phyloP scores from a whole-genome alignment of 768 basidiomycete species.

The Lentinus brumalis region DNA sequence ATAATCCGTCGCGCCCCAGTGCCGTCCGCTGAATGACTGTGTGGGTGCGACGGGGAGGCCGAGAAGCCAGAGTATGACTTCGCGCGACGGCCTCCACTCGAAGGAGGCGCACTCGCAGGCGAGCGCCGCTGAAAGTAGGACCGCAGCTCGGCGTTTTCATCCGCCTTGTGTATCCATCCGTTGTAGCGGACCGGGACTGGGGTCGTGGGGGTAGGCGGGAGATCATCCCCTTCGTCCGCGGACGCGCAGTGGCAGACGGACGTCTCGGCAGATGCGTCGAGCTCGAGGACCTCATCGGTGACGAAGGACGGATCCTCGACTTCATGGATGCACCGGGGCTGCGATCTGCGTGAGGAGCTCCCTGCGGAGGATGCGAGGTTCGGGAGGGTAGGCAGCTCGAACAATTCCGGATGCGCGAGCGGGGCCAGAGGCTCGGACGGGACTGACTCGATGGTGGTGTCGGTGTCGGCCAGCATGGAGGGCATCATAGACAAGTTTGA shows the following conservation, averaged over 20 bases:
- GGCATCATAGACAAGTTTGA: conserved; percentile 34
- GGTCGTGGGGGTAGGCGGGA: conserved; percentile 8
- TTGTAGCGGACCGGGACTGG: conserved; percentile 44
- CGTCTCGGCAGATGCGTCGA: conserved; percentile 6
- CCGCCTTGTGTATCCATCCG: conserved; percentile 58
- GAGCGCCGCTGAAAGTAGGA: conserved; percentile 37
- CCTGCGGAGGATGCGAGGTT: conserved; percentile 14
- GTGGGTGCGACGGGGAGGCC: not conserved
- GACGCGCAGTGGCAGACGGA: conserved; percentile 27
- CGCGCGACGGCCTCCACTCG: not conserved
- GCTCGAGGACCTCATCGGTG: conserved; percentile 8
- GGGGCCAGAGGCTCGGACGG: conserved; percentile 25
- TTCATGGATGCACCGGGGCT: conserved; percentile 58
- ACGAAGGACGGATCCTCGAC: conserved; percentile 40
- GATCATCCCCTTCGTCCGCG: conserved; percentile 5
- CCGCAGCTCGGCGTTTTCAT: conserved; percentile 52
- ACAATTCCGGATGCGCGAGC: conserved; percentile 11
- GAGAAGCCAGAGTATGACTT: conserved; percentile 7
- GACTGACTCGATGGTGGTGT: conserved; percentile 29
- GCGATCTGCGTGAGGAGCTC: conserved; percentile 15
- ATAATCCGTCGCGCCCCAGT: conserved; percentile 19
- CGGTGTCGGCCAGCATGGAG: conserved; percentile 37
- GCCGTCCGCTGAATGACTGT: not conserved
- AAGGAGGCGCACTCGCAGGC: not conserved
- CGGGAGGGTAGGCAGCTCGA: conserved; percentile 8